Evolutionary conservation across 148 eudicot species (phyloP).

Genomic region (Suaeda aralocaspica): DNA sequence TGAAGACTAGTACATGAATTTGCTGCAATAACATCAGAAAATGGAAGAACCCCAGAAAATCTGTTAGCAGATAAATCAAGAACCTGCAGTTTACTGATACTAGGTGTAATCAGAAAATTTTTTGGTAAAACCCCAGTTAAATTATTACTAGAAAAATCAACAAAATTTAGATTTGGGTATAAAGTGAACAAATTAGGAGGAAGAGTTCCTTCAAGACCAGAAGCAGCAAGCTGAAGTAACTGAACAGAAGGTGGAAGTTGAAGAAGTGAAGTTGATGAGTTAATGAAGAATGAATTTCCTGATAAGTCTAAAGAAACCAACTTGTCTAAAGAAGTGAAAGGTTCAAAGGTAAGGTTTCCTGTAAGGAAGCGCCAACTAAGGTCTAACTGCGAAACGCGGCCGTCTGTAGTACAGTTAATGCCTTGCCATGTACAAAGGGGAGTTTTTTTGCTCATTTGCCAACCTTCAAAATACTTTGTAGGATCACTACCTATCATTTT

Average conservation of each 20-base stretch:
- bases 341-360: constrained; percentile 46
- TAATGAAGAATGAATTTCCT: constrained; percentile 48
- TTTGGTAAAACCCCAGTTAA: constrained; percentile 52
- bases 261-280: constrained; percentile 55
- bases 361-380: constrained; percentile 55
- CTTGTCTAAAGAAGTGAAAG: constrained; percentile 57
- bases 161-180: constrained; percentile 46
- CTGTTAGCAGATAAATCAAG: constrained; percentile 67
- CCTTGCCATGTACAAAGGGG: constrained; percentile 72
- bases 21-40: constrained; percentile 37
- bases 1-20: constrained; percentile 33
- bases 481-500: constrained; percentile 61
- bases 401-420: constrained; percentile 49
- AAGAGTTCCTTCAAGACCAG: constrained; percentile 52
- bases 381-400: constrained; percentile 62
- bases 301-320: constrained; percentile 59
- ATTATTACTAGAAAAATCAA: constrained; percentile 66
- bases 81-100: constrained; percentile 37
- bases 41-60: constrained; percentile 37
- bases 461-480: constrained; percentile 41
- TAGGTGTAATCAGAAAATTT: constrained; percentile 26
- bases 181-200: constrained; percentile 43
- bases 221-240: constrained; percentile 48
- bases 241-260: constrained; percentile 57
- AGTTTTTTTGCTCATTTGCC: constrained; percentile 41